Evolutionary conservation across 2,329 filamentous ascomycete genomes (phyloP).

Genomic region (Fusarium mexicanum): DNA sequence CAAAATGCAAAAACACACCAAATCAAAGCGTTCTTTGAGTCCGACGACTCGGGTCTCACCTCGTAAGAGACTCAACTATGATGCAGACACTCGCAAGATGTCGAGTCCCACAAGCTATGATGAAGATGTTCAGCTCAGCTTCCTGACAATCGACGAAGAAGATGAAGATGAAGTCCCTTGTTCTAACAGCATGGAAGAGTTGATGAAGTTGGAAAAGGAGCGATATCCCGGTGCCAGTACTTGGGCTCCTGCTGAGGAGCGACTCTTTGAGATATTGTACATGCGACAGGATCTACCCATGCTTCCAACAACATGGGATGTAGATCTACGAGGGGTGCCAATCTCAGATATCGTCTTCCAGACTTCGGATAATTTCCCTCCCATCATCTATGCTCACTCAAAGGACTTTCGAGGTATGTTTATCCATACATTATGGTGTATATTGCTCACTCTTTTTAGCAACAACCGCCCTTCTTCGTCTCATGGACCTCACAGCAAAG

Average conservation of each 20-base stretch:
- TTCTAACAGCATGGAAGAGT: conserved; percentile 33
- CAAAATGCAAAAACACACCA: conserved; percentile 10
- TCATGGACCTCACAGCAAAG: conserved; percentile 53
- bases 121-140: conserved; percentile 7
- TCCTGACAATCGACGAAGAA: conserved; percentile 6
- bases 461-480: conserved; percentile 50
- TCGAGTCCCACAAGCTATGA: conserved; percentile 11
- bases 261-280: conserved; percentile 55
- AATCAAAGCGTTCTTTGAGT: conserved; percentile 16
- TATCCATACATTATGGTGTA: too few relatives aligned
- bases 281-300: conserved; percentile 54
- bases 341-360: conserved; percentile 51
- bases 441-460: conserved; percentile 44
- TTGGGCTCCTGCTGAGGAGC: conserved; percentile 63
- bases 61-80: neutral
- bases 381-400: conserved; percentile 51
- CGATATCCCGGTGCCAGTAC: conserved; percentile 55
- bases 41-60: conserved; percentile 3
- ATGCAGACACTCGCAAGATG: conserved; percentile 6
- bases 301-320: conserved; percentile 52
- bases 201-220: conserved; percentile 57
- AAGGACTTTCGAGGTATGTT: conserved; percentile 51
- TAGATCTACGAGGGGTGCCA: conserved; percentile 54
- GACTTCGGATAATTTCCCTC: conserved; percentile 43
- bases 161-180: conserved; percentile 17